These are phyloP conservation scores for Macaranga tanarius DNA, from an alignment of 441 rosid species.

Conservation along the genomic window DNA sequence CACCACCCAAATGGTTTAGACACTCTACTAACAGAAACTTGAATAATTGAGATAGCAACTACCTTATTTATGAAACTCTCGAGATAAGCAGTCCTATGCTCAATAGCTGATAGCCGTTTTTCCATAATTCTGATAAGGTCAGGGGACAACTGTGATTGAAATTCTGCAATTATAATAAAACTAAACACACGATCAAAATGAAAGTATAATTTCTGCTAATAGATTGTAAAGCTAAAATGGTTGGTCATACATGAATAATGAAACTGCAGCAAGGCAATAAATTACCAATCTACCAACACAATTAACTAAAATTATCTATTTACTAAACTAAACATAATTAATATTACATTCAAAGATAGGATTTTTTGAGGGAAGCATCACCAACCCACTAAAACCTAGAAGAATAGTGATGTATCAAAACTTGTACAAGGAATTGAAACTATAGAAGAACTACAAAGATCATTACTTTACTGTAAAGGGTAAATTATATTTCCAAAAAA, in stretches of 20 bases:
- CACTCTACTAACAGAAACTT: background rate
- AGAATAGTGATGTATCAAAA: conserved; percentile 1
- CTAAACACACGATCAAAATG: background rate
- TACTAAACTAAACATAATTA: background rate
- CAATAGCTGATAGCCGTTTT: conserved; percentile 61
- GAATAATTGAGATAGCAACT: conserved; percentile 6
- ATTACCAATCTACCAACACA: background rate
- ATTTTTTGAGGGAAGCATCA: background rate
- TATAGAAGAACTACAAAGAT: background rate
- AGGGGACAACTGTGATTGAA: conserved; percentile 53
- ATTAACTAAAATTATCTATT: too few species aligned
- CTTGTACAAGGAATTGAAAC: background rate
- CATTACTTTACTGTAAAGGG: background rate
- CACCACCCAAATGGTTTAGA: too few species aligned
- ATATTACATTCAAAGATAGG: background rate
- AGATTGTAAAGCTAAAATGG: background rate
- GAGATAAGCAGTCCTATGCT: conserved; percentile 53
- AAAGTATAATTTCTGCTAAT: background rate
- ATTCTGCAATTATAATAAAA: conserved; percentile 37
- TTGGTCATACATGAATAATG: background rate
- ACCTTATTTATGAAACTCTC: conserved; percentile 71
- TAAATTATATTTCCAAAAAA: background rate
- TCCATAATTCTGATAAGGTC: conserved; percentile 81
- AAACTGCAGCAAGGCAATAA: background rate
- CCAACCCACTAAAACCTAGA: background rate